Percentiles rank a stretch among this genome's conserved stretches.
These are phyloP conservation scores for Lactifluus subvellereus DNA, from an alignment of 768 basidiomycete species.

Conservation along the genomic window DNA sequence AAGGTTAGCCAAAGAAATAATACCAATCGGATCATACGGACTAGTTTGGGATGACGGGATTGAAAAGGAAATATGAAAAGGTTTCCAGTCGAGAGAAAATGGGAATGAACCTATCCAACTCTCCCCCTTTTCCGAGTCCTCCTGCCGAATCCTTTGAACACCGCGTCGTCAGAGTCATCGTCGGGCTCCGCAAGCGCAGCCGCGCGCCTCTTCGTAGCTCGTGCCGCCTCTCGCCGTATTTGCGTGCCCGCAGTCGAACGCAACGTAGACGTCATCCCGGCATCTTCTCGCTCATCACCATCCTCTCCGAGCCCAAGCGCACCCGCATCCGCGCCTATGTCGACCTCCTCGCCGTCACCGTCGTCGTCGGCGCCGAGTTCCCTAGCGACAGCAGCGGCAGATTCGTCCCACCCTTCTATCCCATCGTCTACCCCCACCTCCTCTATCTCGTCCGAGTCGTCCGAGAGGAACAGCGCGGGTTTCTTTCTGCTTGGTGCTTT, in stretches of 20 bases:
- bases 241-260: constrained; percentile 28
- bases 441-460: neutral
- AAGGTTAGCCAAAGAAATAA: too few relatives aligned
- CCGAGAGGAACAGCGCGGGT: constrained; percentile 18
- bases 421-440: neutral
- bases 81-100: neutral
- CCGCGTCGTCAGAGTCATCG: constrained; percentile 65
- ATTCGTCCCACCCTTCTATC: neutral
- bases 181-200: constrained; percentile 34
- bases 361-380: neutral
- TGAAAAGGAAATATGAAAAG: neutral
- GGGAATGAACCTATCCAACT: neutral
- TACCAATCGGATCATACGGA: too few relatives aligned
- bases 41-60: too few relatives aligned
- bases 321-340: neutral
- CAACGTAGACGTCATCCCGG: constrained; percentile 26
- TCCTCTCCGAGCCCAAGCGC: neutral
- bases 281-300: constrained; percentile 5
- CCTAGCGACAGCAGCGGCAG: neutral
- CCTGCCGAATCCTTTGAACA: constrained; percentile 55
- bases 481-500: neutral
- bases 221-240: neutral
- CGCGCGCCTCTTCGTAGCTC: constrained; percentile 9
- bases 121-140: constrained; percentile 25
- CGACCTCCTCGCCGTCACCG: neutral